Percentiles rank a stretch among this genome's conserved stretches.
phyloP scores from a whole-genome alignment of 371 early-diverging fungal genomes.

The Haplosporangium sp. region DNA sequence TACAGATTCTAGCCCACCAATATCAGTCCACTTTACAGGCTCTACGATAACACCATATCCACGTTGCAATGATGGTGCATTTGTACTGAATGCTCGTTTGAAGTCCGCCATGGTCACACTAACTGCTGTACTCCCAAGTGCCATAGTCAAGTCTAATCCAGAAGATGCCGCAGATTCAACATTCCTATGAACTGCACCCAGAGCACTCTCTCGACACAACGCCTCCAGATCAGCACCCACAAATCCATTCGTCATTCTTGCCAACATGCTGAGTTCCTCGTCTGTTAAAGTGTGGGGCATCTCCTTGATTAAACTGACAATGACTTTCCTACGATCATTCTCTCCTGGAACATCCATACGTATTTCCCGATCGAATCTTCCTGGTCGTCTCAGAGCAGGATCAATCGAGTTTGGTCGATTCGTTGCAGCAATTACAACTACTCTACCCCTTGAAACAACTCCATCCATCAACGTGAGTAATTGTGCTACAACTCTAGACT shows the following conservation, averaged over 20 bases:
- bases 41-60: slow-evolving; percentile 72
- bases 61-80: slow-evolving; percentile 75
- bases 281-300: slow-evolving; percentile 63
- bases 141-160: not conserved
- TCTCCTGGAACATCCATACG: slow-evolving; percentile 84
- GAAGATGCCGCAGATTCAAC: slow-evolving; percentile 23
- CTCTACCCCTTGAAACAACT: slow-evolving; percentile 66
- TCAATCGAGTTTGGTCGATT: slow-evolving; percentile 99
- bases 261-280: slow-evolving; percentile 65
- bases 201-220: slow-evolving; percentile 90
- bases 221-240: slow-evolving; percentile 97
- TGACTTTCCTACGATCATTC: slow-evolving; percentile 69
- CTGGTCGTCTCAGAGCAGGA: slow-evolving; percentile 97
- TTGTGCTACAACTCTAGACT: slow-evolving; percentile 95
- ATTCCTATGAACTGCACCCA: slow-evolving; percentile 68
- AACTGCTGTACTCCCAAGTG: not conserved
- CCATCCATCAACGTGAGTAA: slow-evolving; percentile 99
- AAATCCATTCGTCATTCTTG: slow-evolving; percentile 93
- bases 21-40: slow-evolving; percentile 83
- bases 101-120: slow-evolving; percentile 68
- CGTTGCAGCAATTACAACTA: slow-evolving; percentile 97
- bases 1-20: slow-evolving; percentile 95
- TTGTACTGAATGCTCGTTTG: slow-evolving; percentile 70
- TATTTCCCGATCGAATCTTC: slow-evolving; percentile 97
- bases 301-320: slow-evolving; percentile 64